Conservation (phyloP, 768 basidiomycete genomes). For the Lactifluus hygrophoroides region DNA sequence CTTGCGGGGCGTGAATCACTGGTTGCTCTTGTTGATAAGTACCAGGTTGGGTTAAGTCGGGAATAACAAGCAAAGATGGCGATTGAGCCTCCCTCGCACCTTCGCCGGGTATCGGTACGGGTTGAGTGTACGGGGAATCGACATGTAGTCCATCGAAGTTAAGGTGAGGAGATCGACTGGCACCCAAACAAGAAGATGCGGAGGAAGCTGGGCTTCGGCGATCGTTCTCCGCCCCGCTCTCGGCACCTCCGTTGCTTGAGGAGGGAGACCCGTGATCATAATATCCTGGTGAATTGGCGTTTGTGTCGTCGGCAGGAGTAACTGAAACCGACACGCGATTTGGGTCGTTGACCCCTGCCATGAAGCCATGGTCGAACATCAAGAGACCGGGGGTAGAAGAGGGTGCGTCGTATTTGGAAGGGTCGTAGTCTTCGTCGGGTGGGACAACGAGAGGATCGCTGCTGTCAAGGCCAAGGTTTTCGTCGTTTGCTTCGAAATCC, state of each 20-base stretch:
- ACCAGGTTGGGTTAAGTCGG: conserved; percentile 36
- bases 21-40: conserved; percentile 35
- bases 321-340: conserved; percentile 40
- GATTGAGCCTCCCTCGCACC: conserved; percentile 47
- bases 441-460: conserved; percentile 33
- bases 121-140: conserved; percentile 52
- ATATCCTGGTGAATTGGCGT: conserved; percentile 33
- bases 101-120: conserved; percentile 36
- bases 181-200: conserved; percentile 48
- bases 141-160: conserved; percentile 54
- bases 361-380: conserved; percentile 33
- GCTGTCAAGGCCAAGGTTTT: conserved; percentile 36
- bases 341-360: conserved; percentile 39
- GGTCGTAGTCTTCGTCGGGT: conserved; percentile 53
- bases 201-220: conserved; percentile 57
- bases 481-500: conserved; percentile 28
- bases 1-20: conserved; percentile 55
- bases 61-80: conserved; percentile 51
- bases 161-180: conserved; percentile 43
- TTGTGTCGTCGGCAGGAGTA: conserved; percentile 28
- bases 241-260: conserved; percentile 43
- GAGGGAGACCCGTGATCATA: conserved; percentile 57
- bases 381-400: conserved; percentile 18
- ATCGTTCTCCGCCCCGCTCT: conserved; percentile 39
- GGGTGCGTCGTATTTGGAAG: conserved; percentile 61